Evolutionary conservation across 139 green algal genomes (phyloP).

Genomic region (Eudorina sp.): DNA sequence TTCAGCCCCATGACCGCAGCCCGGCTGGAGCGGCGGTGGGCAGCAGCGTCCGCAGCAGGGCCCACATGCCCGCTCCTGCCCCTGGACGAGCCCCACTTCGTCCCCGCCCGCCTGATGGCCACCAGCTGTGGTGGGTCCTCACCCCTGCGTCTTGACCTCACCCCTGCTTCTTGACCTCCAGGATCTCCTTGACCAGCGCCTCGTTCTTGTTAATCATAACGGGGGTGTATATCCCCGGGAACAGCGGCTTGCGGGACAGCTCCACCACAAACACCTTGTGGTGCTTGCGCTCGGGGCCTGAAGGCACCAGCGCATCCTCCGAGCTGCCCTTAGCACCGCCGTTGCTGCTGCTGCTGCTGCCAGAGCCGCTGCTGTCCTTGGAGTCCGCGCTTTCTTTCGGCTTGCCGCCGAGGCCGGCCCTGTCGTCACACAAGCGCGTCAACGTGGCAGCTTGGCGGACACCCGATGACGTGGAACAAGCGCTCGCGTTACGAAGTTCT

Average conservation of each 20-base stretch:
- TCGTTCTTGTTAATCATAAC: constrained; percentile 83
- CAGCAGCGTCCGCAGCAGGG: too few relatives aligned
- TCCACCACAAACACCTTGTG: constrained; percentile 77
- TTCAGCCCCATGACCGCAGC: too few relatives aligned
- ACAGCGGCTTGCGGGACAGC: constrained; percentile 83
- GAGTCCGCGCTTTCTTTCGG: neutral
- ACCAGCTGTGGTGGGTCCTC: too few relatives aligned
- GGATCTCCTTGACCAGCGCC: constrained; percentile 87
- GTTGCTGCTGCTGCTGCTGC: constrained; percentile 10
- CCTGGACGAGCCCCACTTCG: too few relatives aligned
- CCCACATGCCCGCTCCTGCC: too few relatives aligned
- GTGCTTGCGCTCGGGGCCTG: constrained; percentile 52
- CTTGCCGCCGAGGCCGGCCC: neutral
- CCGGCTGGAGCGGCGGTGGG: too few relatives aligned
- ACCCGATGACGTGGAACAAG: too few relatives aligned
- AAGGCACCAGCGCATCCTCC: constrained; percentile 48
- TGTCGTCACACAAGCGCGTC: neutral
- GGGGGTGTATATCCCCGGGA: constrained; percentile 90
- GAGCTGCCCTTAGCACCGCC: neutral
- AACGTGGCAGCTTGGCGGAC: too few relatives aligned
- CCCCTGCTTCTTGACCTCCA: constrained; percentile 79
- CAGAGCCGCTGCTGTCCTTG: neutral
- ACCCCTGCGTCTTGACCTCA: constrained; percentile 77
- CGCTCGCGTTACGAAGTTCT: too few relatives aligned
- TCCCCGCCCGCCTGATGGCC: too few relatives aligned